Conservation (phyloP, 2,329 filamentous ascomycete genomes). For the Fusarium gaditjirri region DNA sequence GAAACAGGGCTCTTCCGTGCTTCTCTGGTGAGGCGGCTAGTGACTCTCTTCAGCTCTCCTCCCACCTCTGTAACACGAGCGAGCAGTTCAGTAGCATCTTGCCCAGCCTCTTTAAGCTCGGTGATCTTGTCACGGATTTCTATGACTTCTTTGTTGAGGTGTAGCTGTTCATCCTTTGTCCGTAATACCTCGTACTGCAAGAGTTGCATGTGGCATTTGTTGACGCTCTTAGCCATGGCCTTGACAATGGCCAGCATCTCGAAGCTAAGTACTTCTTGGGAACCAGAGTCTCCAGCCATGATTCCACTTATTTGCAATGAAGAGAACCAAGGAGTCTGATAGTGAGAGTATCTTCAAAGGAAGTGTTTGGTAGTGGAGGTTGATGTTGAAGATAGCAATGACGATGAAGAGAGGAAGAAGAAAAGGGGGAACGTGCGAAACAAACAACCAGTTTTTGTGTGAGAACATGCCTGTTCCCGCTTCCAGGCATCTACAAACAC, state of each 20-base stretch:
- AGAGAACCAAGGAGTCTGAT: accelerated
- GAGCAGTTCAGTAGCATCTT: not conserved
- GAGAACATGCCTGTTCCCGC: not conserved
- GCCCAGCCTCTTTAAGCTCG: not conserved
- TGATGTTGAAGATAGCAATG: not conserved
- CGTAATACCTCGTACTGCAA: not conserved
- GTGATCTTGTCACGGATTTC: not conserved
- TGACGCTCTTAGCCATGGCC: not conserved
- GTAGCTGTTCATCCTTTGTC: not conserved
- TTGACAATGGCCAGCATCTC: not conserved
- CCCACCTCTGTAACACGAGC: not conserved
- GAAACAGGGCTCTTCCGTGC: not conserved
- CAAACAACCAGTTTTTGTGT: not conserved
- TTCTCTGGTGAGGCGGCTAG: not conserved
- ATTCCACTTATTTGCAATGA: not conserved
- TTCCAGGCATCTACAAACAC: not conserved
- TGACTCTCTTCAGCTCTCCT: accelerated
- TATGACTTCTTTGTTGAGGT: not conserved
- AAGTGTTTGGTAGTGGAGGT: not conserved
- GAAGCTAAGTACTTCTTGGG: not conserved
- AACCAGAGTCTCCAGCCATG: not conserved
- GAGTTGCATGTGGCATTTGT: not conserved
- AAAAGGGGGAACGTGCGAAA: too few species aligned
- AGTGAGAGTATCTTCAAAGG: accelerated
- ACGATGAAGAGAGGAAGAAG: not conserved